Evolutionary conservation across 192 early-diverging fungal species (phyloP), one percentile per base, ranked within the genome.

Genomic region (Lobosporangium transversale): DNA sequence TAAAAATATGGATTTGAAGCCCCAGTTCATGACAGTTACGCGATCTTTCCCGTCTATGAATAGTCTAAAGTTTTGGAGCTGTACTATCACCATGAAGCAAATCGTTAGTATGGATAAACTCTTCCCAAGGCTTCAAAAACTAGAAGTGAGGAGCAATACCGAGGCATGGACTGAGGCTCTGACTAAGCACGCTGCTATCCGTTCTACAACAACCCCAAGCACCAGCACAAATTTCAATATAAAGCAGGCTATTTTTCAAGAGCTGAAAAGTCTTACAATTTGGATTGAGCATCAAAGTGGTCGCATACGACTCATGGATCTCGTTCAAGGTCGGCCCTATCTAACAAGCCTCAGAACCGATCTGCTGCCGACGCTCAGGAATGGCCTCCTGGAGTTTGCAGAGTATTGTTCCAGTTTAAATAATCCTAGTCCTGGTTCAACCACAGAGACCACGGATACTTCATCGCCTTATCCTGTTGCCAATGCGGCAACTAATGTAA

Each of bases 281-380:
- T 70, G 59, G 59, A 15, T 56, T 17, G 60, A 56, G 27, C 30
- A 26, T 9, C 59, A 62, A 4, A 62, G 44, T 11, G 35, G 18
- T n/a, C 51, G 59, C 6, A 17, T 42, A 10, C 30, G 44, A 8
- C 24, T 70, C 12, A 14, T 55, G 10, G 26, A 45, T 21, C 43
- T 70, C 9, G 52, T 62, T 27, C 31, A 33, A 4, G 37, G 61
- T 21, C 50, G 69, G n/a, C 60, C 53, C 1, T n/a, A 58, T 18
- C 40, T 71, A 45, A 40, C 24, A 4, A 33, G 30, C 3, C 26
- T 71, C 14, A 37, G 24, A 5, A 71, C 69, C 4, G 69, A 63
- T 12, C 21, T 71, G 3, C 30, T 71, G 23, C 37, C 69, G 1
- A 21, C 17, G 12, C 35, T 10, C 1, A 29, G 54, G 26, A 54